Conservation (phyloP, 805 yeast genomes). For the Yarrowia osloensis region DNA sequence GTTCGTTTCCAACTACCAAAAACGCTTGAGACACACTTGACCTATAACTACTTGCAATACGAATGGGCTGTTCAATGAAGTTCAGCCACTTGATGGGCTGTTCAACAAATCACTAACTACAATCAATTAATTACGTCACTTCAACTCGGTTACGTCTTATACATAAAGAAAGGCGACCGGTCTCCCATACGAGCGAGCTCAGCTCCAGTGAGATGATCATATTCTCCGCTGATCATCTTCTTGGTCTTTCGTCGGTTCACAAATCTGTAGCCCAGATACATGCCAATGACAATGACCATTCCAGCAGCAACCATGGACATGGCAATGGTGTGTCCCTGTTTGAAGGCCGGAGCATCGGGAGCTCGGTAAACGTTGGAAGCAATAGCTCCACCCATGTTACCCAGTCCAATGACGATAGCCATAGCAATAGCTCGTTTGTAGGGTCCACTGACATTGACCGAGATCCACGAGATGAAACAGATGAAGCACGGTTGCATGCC, state of each 20-base stretch:
- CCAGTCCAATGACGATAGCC: constrained; percentile 61
- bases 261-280: not conserved
- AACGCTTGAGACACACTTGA: no score
- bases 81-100: no score
- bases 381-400: constrained; percentile 65
- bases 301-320: constrained; percentile 49
- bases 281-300: constrained; percentile 29
- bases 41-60: no score
- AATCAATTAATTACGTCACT: no score
- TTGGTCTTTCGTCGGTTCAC: not conserved
- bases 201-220: not conserved
- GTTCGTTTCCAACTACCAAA: no score
- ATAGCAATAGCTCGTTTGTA: constrained; percentile 55
- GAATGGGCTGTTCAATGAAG: no score
- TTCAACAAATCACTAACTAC: no score
- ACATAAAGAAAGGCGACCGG: constrained; percentile 2
- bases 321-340: constrained; percentile 52
- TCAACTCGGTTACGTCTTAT: not conserved
- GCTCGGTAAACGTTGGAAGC: constrained; percentile 55
- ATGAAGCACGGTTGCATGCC: constrained; percentile 64
- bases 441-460: constrained; percentile 59
- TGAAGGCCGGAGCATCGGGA: constrained; percentile 55
- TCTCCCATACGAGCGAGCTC: constrained; percentile 23
- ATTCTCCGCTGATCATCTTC: not conserved
- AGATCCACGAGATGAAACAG: constrained; percentile 57